phyloP scores from a whole-genome alignment of 768 basidiomycete species.

The Boletellus ananiceps region DNA sequence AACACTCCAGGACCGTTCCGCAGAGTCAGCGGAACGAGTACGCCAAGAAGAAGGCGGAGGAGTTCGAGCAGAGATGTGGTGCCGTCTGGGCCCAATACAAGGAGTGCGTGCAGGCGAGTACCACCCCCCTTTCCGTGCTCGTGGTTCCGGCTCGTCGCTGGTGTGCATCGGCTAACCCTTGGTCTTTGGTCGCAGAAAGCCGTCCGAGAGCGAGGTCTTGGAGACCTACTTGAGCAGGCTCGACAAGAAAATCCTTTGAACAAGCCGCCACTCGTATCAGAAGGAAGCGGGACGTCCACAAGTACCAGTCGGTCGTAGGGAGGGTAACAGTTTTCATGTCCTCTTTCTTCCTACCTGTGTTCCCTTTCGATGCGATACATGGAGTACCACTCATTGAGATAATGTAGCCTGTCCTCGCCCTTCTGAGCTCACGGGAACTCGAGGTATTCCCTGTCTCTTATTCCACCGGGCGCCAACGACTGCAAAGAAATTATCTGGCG shows the following conservation, averaged over 20 bases:
- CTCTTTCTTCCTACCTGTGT: neutral
- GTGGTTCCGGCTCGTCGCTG: neutral
- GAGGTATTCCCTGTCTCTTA: neutral
- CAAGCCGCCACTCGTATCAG: constrained; percentile 42
- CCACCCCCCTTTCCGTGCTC: neutral
- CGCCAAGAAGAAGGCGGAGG: constrained; percentile 75
- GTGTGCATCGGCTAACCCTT: neutral
- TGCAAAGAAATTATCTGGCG: neutral
- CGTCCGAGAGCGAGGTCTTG: constrained; percentile 71
- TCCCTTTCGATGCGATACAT: neutral
- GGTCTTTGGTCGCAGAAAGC: constrained; percentile 52
- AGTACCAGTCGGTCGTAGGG: constrained; percentile 10
- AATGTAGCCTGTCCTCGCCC: neutral
- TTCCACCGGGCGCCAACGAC: no score
- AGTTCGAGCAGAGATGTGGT: constrained; percentile 85
- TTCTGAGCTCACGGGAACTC: neutral
- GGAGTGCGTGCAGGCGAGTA: constrained; percentile 74
- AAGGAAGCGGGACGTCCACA: constrained; percentile 7
- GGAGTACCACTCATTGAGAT: neutral
- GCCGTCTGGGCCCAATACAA: constrained; percentile 78
- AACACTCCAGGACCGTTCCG: constrained; percentile 35
- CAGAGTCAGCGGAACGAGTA: constrained; percentile 51
- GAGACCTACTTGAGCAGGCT: constrained; percentile 73
- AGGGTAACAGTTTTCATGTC: neutral
- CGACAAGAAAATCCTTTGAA: constrained; percentile 73